These are phyloP conservation scores for Fragaria nilgerrensis DNA, from an alignment of 306 rosid genomes.

Conservation along the genomic window DNA sequence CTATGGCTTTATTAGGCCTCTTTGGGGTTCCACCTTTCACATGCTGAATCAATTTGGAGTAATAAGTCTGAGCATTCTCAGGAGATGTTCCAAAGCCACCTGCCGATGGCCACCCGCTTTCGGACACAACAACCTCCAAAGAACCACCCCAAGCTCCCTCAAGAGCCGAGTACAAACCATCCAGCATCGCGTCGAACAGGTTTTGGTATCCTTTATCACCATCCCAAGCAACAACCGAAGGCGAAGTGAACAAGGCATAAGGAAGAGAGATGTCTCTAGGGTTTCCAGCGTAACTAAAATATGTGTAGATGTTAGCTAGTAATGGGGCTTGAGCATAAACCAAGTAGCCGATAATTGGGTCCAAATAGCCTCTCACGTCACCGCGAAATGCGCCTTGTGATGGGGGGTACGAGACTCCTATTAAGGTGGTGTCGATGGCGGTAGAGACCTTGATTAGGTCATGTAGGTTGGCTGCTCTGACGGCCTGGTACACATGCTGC, in stretches of 20 bases:
- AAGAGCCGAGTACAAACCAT: conserved; percentile 47
- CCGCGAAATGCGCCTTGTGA: conserved; percentile 50
- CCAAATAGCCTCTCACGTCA: conserved; percentile 53
- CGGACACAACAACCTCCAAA: conserved; percentile 59
- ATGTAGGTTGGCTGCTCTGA: conserved; percentile 44
- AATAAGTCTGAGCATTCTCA: conserved; percentile 50
- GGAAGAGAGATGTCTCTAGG: conserved; percentile 52
- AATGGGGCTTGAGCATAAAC: conserved; percentile 49
- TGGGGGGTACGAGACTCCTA: conserved; percentile 62
- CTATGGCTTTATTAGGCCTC: conserved; percentile 44
- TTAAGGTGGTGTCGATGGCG: conserved; percentile 51
- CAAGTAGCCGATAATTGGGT: conserved; percentile 56
- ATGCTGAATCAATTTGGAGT: conserved; percentile 48
- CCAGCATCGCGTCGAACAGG: conserved; percentile 64
- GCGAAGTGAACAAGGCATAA: conserved; percentile 53
- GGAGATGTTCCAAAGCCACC: conserved; percentile 41
- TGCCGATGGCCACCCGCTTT: conserved; percentile 70
- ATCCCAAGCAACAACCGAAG: conserved; percentile 43
- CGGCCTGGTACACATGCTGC: conserved; percentile 45
- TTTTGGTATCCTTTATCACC: conserved; percentile 46
- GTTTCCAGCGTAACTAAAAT: conserved; percentile 43
- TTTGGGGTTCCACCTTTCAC: conserved; percentile 55
- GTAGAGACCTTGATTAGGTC: conserved; percentile 63
- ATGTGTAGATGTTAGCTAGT: conserved; percentile 60
- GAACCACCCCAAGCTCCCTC: conserved; percentile 49